phyloP scores from a whole-genome alignment of 345 rosid genomes.

The Populus davidiana region DNA sequence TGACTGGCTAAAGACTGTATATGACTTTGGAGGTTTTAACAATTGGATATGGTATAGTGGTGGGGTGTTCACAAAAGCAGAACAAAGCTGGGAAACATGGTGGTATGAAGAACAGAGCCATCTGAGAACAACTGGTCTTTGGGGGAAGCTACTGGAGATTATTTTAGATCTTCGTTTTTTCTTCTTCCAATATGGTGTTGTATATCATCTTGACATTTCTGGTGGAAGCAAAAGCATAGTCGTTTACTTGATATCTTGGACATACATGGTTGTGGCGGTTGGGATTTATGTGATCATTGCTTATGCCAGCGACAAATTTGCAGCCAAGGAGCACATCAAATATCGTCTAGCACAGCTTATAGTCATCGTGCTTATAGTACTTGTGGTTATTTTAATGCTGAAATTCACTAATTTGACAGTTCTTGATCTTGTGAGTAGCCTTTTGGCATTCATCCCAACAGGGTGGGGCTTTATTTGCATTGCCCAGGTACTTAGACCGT shows the following conservation, averaged over 20 bases:
- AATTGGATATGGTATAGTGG: conserved; percentile 72
- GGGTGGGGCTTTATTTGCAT: conserved; percentile 87
- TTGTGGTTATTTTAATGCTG: conserved; percentile 51
- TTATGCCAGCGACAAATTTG: conserved; percentile 67
- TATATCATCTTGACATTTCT: conserved; percentile 59
- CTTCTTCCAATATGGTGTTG: conserved; percentile 88
- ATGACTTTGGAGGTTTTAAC: conserved; percentile 73
- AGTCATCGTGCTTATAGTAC: conserved; percentile 38
- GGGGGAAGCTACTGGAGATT: conserved; percentile 74
- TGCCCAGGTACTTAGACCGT: conserved; percentile 54
- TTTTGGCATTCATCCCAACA: conserved; percentile 80
- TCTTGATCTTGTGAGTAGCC: conserved; percentile 64
- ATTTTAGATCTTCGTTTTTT: conserved; percentile 78
- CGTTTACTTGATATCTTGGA: conserved; percentile 74
- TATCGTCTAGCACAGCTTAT: conserved; percentile 70
- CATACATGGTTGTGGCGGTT: conserved; percentile 51
- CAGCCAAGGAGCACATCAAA: conserved; percentile 62
- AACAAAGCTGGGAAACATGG: conserved; percentile 91
- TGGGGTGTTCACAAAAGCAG: conserved; percentile 59
- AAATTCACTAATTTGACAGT: conserved; percentile 43
- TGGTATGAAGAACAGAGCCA: conserved; percentile 90
- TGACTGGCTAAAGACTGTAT: conserved; percentile 89
- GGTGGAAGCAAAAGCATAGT: conserved; percentile 33
- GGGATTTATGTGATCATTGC: conserved; percentile 51
- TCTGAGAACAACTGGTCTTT: conserved; percentile 60